These are phyloP conservation scores for Plasmopara viticola DNA, from an alignment of 352 stramenopile species.

Conservation along the genomic window DNA sequence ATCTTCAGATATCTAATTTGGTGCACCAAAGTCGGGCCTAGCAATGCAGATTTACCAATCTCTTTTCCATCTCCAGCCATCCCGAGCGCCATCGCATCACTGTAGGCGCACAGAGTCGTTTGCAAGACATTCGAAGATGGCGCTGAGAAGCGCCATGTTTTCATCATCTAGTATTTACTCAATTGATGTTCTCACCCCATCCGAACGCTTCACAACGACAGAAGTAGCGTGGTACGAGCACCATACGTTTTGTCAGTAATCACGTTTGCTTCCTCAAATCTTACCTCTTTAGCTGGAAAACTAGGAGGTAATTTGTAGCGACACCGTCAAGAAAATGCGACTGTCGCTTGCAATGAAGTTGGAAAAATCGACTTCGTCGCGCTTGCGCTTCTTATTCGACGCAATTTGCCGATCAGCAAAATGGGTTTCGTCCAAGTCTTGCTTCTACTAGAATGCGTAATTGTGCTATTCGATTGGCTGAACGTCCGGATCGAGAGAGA, in stretches of 20 bases:
- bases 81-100: background rate
- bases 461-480: background rate
- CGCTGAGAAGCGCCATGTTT: background rate
- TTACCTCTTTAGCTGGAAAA: background rate
- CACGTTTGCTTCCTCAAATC: background rate
- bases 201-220: background rate
- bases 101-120: background rate
- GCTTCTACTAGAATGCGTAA: too few relatives aligned
- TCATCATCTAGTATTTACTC: background rate
- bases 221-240: background rate
- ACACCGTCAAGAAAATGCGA: background rate
- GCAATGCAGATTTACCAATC: background rate
- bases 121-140: background rate
- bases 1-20: background rate
- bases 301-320: background rate
- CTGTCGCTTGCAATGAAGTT: background rate
- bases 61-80: background rate
- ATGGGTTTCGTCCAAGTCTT: too few relatives aligned
- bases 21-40: background rate
- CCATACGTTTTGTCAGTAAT: background rate
- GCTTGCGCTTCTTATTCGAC: background rate
- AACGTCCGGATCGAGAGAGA: background rate
- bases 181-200: background rate
- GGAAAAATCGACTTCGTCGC: background rate
- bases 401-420: too few relatives aligned